Evolutionary conservation across 2,329 filamentous ascomycete genomes (phyloP).

Genomic region (Nannizziopsis barbatae): DNA sequence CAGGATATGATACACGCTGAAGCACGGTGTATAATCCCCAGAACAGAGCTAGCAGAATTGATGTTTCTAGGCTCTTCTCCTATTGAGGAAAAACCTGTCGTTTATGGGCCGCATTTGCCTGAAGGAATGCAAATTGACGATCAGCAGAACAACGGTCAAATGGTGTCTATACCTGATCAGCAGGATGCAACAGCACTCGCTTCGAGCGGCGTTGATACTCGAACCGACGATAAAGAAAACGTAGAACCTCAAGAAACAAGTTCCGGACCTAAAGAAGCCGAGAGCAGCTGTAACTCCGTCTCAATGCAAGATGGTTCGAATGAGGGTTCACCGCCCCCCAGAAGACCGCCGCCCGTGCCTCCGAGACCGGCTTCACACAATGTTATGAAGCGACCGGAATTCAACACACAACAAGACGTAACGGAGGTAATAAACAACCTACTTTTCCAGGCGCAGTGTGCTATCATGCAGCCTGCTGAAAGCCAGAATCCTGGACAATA

Average conservation of each 20-base stretch:
- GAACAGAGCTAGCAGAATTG: conserved; percentile 65
- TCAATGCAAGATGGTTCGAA: not conserved
- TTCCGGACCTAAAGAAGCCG: not conserved
- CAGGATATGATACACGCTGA: conserved; percentile 55
- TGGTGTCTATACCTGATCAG: conserved; percentile 16
- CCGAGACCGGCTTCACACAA: conserved; percentile 39
- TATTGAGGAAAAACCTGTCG: conserved; percentile 16
- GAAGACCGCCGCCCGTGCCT: conserved; percentile 48
- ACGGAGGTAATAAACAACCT: conserved; percentile 92
- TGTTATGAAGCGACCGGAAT: conserved; percentile 42
- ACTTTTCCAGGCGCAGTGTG: conserved; percentile 78
- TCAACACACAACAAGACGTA: conserved; percentile 78
- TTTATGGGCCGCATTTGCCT: conserved; percentile 38
- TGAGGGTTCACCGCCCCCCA: conserved; percentile 28
- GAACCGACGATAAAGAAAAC: conserved; percentile 3
- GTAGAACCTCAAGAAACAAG: not conserved
- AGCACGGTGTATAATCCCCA: conserved; percentile 54
- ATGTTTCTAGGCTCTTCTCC: conserved; percentile 52
- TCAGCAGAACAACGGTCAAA: too few species aligned
- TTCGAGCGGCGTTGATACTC: not conserved
- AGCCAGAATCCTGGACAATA: conserved; percentile 61
- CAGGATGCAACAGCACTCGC: conserved; percentile 2
- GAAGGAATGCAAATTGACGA: conserved; percentile 15
- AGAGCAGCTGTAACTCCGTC: not conserved
- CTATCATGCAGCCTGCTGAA: conserved; percentile 57